Evolutionary conservation across 148 eudicot species (phyloP), one percentile per base, ranked within the genome.

Genomic region (Oxyria digyna): DNA sequence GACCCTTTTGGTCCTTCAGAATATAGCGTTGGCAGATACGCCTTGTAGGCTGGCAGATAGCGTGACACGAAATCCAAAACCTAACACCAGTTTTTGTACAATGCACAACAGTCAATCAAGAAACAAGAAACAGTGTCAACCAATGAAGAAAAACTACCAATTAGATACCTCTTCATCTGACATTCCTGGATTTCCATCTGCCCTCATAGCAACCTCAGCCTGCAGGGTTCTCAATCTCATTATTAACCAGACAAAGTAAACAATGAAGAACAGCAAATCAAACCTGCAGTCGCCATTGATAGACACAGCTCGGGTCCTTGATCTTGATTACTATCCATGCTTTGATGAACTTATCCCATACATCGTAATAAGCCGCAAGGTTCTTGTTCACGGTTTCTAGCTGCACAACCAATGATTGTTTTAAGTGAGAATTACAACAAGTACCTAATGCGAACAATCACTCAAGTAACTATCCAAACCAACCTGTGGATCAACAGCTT

Each of bases 231-330:
- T 48, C 17, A 26, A 59, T n/a, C 41, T 40, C 37, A 35, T 66
- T 4, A 37, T 20, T 3, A 6, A 18, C 37, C 6, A 20, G 17
- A 38, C n/a, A 37, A 7, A 15, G 33, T 66, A 18, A 35, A 18
- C n/a, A 11, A 35, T 29, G n/a, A 66, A 21, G 46, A 66, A 35
- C 9, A 9, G 43, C 23, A 26, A 62, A 71, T 20, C 67, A 42
- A 66, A 93, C 98, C 97, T 94, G 98, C 78, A 94, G 86, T 67
- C 98, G 83, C 98, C 98, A 94, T 69, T 88, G 87, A 69, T 88
- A 94, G 55, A 94, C 96, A 67, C 87, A 88, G 68, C 74, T 85
- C 9, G 96, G 89, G 78, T 94, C 97, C 79, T 84, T 80, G 76
- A 91, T 94, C 82, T 88, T 90, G 84, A 94, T 94, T 55, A 91